Evolutionary conservation across 805 yeast genomes (phyloP).

Genomic region (Saturnispora serradocipensis): DNA sequence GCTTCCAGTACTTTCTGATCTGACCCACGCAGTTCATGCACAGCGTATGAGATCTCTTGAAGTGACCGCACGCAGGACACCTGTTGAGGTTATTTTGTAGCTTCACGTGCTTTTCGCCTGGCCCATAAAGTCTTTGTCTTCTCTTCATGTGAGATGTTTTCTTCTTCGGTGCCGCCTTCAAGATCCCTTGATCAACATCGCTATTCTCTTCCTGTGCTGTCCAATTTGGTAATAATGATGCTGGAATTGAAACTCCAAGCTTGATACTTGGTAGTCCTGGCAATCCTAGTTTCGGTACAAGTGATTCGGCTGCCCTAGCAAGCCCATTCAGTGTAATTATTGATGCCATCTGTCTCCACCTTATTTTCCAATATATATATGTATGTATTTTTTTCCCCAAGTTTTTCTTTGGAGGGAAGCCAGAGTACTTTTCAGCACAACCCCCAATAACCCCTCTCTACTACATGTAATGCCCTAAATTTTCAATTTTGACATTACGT

Average conservation of each 20-base stretch:
- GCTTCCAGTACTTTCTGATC: constrained; percentile 62
- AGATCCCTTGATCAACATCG: constrained; percentile 58
- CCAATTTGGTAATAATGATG: constrained; percentile 24
- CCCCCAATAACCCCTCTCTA: background rate
- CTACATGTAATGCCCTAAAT: background rate
- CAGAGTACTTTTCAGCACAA: background rate
- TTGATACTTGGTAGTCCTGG: constrained; percentile 13
- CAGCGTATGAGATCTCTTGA: constrained; percentile 79
- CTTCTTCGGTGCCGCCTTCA: constrained; percentile 90
- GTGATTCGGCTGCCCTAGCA: constrained; percentile 11
- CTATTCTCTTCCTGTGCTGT: constrained; percentile 30
- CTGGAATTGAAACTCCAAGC: constrained; percentile 16
- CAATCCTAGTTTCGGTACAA: constrained; percentile 11
- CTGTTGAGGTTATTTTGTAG: constrained; percentile 69
- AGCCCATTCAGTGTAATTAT: constrained; percentile 10
- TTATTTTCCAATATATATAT: background rate
- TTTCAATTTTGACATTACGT: background rate
- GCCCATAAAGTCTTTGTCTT: constrained; percentile 74
- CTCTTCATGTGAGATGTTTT: constrained; percentile 81
- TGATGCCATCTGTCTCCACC: constrained; percentile 8
- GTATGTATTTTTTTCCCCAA: background rate
- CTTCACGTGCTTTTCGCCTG: constrained; percentile 73
- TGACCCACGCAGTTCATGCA: constrained; percentile 90
- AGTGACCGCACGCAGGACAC: constrained; percentile 94
- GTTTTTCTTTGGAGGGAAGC: background rate